Percentiles rank a stretch among this genome's conserved stretches.
phyloP scores from a whole-genome alignment of 352 stramenopile genomes.

The Aphanomyces cochlioides region DNA sequence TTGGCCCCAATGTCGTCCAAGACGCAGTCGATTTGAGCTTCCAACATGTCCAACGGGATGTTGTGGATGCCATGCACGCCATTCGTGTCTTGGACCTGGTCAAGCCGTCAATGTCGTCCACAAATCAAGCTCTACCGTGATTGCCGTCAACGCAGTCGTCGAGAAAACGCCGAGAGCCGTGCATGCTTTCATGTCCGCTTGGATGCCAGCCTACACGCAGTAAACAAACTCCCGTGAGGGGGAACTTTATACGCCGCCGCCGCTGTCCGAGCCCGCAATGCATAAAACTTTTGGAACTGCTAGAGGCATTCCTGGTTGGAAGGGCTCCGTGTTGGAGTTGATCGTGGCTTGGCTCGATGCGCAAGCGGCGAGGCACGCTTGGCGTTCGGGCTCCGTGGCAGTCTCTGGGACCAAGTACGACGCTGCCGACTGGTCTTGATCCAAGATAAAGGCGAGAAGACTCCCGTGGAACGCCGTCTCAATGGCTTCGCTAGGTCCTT shows the following conservation, averaged over 20 bases:
- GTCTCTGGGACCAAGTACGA: background rate
- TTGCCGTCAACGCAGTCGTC: slow-evolving; percentile 85
- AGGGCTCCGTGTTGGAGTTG: background rate
- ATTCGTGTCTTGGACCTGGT: slow-evolving; percentile 60
- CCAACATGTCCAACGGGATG: slow-evolving; percentile 61
- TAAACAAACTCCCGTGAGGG: background rate
- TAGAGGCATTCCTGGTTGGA: background rate
- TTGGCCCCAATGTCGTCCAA: slow-evolving; percentile 80
- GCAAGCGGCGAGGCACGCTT: background rate
- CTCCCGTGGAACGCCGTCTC: background rate
- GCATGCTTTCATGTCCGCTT: slow-evolving; percentile 92
- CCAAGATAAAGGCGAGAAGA: background rate
- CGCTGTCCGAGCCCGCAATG: slow-evolving; percentile 91
- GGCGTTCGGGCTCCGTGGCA: background rate
- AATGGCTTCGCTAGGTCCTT: too few species aligned
- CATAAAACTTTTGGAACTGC: slow-evolving; percentile 65
- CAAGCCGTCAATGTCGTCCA: slow-evolving; percentile 11
- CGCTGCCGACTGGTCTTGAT: background rate
- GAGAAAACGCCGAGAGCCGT: slow-evolving; percentile 75
- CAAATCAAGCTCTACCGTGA: slow-evolving; percentile 76
- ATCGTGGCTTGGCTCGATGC: background rate
- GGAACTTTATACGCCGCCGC: slow-evolving; percentile 47
- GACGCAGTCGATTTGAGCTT: slow-evolving; percentile 82
- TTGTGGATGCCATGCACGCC: slow-evolving; percentile 51
- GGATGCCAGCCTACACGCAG: slow-evolving; percentile 68